phyloP scores from a whole-genome alignment of 164 flowering plant genomes.

The Sextonia rubra region DNA sequence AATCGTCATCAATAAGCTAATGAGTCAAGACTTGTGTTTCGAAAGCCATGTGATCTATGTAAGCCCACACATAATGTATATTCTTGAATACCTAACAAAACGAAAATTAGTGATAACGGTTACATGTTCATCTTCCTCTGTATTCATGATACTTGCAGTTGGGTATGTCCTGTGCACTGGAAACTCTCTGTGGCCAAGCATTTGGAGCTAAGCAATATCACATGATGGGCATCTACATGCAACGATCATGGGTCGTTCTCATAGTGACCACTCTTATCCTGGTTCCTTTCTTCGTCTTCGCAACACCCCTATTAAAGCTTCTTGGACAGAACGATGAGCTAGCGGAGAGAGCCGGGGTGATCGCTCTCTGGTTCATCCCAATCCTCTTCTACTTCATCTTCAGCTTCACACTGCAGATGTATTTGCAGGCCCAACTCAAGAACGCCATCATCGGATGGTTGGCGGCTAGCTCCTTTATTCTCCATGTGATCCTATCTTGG shows the following conservation, averaged over 20 bases:
- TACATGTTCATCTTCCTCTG: too few relatives aligned
- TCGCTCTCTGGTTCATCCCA: slow-evolving; percentile 11
- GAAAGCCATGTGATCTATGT: too few relatives aligned
- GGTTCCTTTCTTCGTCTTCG: slow-evolving; percentile 2
- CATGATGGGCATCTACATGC: slow-evolving; percentile 17
- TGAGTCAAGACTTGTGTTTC: too few relatives aligned
- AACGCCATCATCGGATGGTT: slow-evolving; percentile 23
- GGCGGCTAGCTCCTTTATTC: slow-evolving; percentile 5
- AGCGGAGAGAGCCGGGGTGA: neutral
- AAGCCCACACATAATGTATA: neutral
- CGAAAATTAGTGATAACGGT: neutral
- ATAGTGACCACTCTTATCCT: neutral
- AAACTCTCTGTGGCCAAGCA: slow-evolving; percentile 19
- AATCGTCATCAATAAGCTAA: too few relatives aligned
- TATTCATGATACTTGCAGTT: neutral
- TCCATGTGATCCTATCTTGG: slow-evolving; percentile 27
- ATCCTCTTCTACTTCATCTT: slow-evolving; percentile 5
- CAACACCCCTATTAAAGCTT: slow-evolving; percentile 6
- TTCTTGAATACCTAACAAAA: neutral
- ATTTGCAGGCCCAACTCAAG: slow-evolving; percentile 29
- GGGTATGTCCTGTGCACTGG: slow-evolving; percentile 15
- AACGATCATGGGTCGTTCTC: slow-evolving; percentile 16
- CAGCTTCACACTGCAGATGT: slow-evolving; percentile 9
- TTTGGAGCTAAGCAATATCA: slow-evolving; percentile 13
- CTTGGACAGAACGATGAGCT: slow-evolving; percentile 6